Percentiles rank a stretch among this genome's conserved stretches.
phyloP scores from a whole-genome alignment of 495 filamentous ascomycete species.

The Copromyces sp. region DNA sequence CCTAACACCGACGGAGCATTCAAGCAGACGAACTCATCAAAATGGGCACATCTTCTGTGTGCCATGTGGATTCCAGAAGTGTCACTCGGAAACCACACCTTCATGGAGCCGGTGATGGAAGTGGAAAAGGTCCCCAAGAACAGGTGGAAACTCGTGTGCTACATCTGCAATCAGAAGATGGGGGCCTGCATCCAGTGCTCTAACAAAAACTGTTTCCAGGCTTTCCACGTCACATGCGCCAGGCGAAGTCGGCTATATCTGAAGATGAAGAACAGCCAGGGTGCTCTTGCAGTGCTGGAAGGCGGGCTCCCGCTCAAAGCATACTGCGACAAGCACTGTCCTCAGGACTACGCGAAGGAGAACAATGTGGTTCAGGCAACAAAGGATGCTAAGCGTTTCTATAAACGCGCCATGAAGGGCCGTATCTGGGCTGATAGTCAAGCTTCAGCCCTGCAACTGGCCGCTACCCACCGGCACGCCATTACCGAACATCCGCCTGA shows the following conservation, averaged over 20 bases:
- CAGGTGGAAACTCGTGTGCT: constrained; percentile 89
- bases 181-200: constrained; percentile 97
- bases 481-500: constrained; percentile 47
- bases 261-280: constrained; percentile 91
- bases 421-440: constrained; percentile 87
- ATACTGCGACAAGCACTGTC: constrained; percentile 93
- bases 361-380: constrained; percentile 54
- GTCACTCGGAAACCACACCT: constrained; percentile 85
- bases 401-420: constrained; percentile 74
- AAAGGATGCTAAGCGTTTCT: constrained; percentile 56
- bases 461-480: constrained; percentile 51
- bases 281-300: constrained; percentile 69
- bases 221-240: constrained; percentile 98
- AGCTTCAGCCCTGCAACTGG: constrained; percentile 69
- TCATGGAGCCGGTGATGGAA: constrained; percentile 97
- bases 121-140: constrained; percentile 93
- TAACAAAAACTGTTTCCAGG: constrained; percentile 92
- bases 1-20: constrained; percentile 96
- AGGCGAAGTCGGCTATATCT: constrained; percentile 78
- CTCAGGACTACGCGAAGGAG: constrained; percentile 77
- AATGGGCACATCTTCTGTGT: constrained; percentile 94
- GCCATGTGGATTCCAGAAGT: constrained; percentile 99
- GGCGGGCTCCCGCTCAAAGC: constrained; percentile 78
- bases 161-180: constrained; percentile 96
- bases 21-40: constrained; percentile 90